Conservation (phyloP, 2,329 filamentous ascomycete genomes). For the Canariomyces notabilis region DNA sequence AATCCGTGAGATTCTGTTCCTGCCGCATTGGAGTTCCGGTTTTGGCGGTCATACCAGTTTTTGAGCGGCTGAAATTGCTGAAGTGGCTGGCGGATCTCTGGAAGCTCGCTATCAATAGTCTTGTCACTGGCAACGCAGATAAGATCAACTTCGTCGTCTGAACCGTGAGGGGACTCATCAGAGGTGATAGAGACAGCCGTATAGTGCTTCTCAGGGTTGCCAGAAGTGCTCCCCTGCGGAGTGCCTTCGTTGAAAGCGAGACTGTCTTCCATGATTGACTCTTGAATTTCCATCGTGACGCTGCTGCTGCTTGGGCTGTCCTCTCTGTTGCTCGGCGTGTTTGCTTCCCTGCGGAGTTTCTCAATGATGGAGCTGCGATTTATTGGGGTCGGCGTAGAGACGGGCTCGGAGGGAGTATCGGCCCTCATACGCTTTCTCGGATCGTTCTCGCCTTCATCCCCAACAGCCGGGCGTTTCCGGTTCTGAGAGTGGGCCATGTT, state of each 20-base stretch:
- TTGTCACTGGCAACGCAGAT: neutral
- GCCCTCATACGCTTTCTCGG: neutral
- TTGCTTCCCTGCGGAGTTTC: neutral
- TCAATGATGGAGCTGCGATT: slow-evolving; percentile 10
- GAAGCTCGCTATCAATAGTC: too few relatives aligned
- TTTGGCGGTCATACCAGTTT: neutral
- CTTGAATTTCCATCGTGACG: neutral
- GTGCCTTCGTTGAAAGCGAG: neutral
- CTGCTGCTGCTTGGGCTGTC: slow-evolving; percentile 7
- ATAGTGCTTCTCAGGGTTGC: neutral
- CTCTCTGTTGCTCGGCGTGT: neutral
- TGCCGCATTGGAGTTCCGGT: neutral
- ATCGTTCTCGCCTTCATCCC: neutral
- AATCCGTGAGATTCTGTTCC: neutral
- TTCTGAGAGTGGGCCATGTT: slow-evolving; percentile 5
- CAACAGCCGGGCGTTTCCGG: neutral
- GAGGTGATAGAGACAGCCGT: slow-evolving; percentile 1
- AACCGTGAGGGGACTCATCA: slow-evolving; percentile 1
- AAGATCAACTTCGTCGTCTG: neutral
- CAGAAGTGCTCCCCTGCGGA: too few relatives aligned
- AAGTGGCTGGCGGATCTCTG: neutral
- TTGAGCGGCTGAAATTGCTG: slow-evolving; percentile 3
- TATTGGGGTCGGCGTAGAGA: neutral
- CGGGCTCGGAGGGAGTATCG: neutral
- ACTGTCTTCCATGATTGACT: neutral